Evolutionary conservation across 2,329 filamentous ascomycete species (phyloP), one percentile per base, ranked within the genome.

Genomic region (Microdochium bolleyi): DNA sequence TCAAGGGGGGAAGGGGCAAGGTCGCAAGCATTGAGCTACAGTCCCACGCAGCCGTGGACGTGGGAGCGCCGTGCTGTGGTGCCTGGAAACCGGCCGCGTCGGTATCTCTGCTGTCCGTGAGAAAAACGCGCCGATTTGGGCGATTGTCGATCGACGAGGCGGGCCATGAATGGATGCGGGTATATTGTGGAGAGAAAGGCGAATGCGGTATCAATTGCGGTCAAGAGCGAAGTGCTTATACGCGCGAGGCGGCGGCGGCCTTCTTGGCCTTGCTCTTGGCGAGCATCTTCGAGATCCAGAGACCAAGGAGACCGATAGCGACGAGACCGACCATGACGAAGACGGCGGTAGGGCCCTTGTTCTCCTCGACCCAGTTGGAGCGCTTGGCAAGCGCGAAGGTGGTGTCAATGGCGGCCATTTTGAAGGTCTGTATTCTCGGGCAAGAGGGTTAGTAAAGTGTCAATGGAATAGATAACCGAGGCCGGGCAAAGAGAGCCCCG

Each of bases 291-390:
- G 61, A 62, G 60, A 67, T 64, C 57, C 58, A 67, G 21, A 67
- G 56, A 52, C 51, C 51, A 24, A 66, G 49, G 21, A 67, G 54
- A 58, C 64, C 64, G 52, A 59, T 51, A 53, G 55, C 65, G 50
- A 67, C 65, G 25, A 65, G 52, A 59, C 66, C 66, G 50, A 67
- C 65, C 48, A 67, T 67, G 58, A 61, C 61, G 56, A 67, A 67
- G 46, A 67, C 65, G 37, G 66, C 65, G 48, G 66, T 53, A 55
- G 66, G 64, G 62, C 65, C 65, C 49, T 64, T 61, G 56, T 67
- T 64, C 54, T 64, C 54, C 55, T 61, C 55, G 49, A 61, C 61
- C 60, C 65, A 67, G 64, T 66, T 67, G 53, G 63, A 54, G 51
- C 65, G 65, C 50, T 58, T 61, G 52, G 58, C 60, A 52, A 67